Evolutionary conservation across 495 filamentous ascomycete genomes (phyloP), one percentile per base, ranked within the genome.

Genomic region (Penicillium fimorum): DNA sequence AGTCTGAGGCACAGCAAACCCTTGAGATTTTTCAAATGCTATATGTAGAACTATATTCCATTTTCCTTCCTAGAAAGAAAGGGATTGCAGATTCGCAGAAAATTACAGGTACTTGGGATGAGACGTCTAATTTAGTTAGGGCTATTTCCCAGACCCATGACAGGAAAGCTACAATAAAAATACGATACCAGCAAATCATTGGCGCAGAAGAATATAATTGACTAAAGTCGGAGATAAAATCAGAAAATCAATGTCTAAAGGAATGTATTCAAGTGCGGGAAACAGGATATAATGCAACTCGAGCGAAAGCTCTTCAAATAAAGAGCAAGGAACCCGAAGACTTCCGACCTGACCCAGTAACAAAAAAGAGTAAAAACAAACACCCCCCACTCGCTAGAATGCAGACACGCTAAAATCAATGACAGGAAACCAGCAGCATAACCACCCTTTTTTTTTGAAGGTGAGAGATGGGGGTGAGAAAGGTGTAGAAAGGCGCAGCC

Each of bases 361-460:
- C 22, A 45, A 32, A 41, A 27, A 27, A 27, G 3, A 27, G 25
- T 5, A 27, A 27, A 22, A 52, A 8, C 22, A 18, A 42, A 35
- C 17, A 46, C 32, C 18, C 30, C n/a, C 52, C 57, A 45, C 5
- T 44, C 40, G 47, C 53, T 56, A 32, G 40, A 54, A 57, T 57
- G 53, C 54, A 57, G 17, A 56, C 5, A 56, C 58, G 53, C 58
- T 51, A 51, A 40, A 40, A 22, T n/a, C 20, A 30, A 53, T 45
- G 18, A 13, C 13, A 25, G 37, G n/a, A 32, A 45, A 43, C 40
- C 44, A 53, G 17, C 13, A 53, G 13, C 15, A 45, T 1, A n/a
- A 35, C 22, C 22, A 47, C 18, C n/a, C 6, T 9, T 24, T 46
- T 22, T 47, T 22, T 44, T 13, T 9, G 20, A 17, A 24, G 13